Evolutionary conservation across 306 rosid genomes (phyloP), one percentile per base, ranked within the genome.

Genomic region (Cicer bijugum): DNA sequence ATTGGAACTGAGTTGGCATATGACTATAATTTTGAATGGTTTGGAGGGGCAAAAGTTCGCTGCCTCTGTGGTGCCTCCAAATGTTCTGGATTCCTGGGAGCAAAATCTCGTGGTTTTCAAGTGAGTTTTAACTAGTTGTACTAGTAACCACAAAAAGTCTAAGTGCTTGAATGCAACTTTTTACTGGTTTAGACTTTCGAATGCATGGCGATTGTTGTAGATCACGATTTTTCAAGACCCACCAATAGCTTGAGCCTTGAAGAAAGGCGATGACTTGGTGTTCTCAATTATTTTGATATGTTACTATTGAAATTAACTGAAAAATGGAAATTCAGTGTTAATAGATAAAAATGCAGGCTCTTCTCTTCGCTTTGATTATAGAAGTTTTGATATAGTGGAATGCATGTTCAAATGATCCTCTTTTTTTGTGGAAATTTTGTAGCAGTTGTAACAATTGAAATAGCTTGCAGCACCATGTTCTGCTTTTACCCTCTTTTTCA

Each of bases 11-110:
- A 93, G 77, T 79, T 93, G 87, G 90, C 92, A 74, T 93, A 91
- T 81, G 86, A 93, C 86, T 93, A 93, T 85, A 93, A 93, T 80
- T 93, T 93, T 78, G 96, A 93, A 82, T 93, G 98, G 98, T 93
- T 84, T 83, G 98, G 98, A 2, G 97, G 98, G 69, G 87, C 92
- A 51, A 93, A 93, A 86, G 97, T 93, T 59, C 96, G 97, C 46
- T 93, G 98, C 88, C 96, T 87, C 53, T 93, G 98, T 84, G 98
- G 98, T 78, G 94, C 97, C 38, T 44, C 77, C 60, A 91, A 80
- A 80, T 94, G 97, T 75, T 91, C 92, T 12, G 98, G 95, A 84
- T 94, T 94, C 63, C 98, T 89, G 79, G 96, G 98, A 75, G 98
- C 97, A 46, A 94, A 91, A 76, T 94, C 97, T 73, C 98, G 96